phyloP scores from a whole-genome alignment of 257 asterid genomes.

The Solanum medicagineum region DNA sequence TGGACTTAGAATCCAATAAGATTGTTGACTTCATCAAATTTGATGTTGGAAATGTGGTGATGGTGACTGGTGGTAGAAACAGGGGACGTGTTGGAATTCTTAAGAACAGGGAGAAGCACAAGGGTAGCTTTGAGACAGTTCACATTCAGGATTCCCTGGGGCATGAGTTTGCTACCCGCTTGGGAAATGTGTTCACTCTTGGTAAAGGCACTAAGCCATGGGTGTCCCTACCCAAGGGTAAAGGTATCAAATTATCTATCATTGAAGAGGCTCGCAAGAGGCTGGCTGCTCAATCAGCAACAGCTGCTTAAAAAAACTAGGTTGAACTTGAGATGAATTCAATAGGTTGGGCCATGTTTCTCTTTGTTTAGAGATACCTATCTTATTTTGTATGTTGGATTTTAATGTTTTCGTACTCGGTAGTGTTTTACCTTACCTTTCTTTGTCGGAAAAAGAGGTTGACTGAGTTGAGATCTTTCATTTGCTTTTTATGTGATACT shows the following conservation, averaged over 20 bases:
- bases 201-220: constrained; percentile 30
- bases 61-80: constrained; percentile 30
- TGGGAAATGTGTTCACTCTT: constrained; percentile 21
- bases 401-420: neutral
- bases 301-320: constrained; percentile 1
- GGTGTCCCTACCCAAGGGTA: constrained; percentile 26
- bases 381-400: neutral
- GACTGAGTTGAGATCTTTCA: neutral
- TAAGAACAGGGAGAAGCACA: constrained; percentile 22
- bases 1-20: constrained; percentile 19
- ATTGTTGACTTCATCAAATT: constrained; percentile 21
- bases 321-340: neutral
- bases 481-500: neutral
- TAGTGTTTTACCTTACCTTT: neutral
- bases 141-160: constrained; percentile 19
- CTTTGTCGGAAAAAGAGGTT: neutral
- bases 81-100: constrained; percentile 25
- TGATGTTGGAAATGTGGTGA: constrained; percentile 28
- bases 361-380: neutral
- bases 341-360: neutral
- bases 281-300: constrained; percentile 15
- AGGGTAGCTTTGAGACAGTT: constrained; percentile 24
- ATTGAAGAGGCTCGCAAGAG: constrained; percentile 28
- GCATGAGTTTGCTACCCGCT: constrained; percentile 25
- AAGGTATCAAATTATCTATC: constrained; percentile 24